Evolutionary conservation across 2,329 filamentous ascomycete genomes (phyloP), one percentile per base, ranked within the genome.

Genomic region (Fusarium sp.): DNA sequence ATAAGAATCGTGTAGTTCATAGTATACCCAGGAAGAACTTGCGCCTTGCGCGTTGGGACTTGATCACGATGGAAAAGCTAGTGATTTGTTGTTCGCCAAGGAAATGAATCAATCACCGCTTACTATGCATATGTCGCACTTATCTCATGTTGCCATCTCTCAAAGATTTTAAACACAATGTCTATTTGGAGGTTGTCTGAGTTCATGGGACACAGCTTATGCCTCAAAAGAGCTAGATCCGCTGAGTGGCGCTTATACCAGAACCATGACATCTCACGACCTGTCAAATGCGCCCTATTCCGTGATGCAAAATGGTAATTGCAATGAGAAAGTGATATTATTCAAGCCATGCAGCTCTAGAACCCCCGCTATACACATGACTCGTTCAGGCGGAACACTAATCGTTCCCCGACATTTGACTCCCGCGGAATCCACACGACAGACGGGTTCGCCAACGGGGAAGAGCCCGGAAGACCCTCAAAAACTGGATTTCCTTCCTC

Each of bases 401-500:
- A 17, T 14, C 4, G n/a, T 27, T 54, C 25, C 20, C 17, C 29
- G n/a, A 29, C 22, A 17, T 47, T 33, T 35, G 14, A 12, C 29
- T 14, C 7, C 22, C 53, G 41, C 47, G n/a, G 39, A 56, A n/a
- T 7, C 41, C 42, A 46, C 53, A 14, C 53, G 53, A 39, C 29
- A 56, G 18, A 18, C 31, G 39, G 41, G 13, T 7, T 47, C 53
- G 53, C 39, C 39, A n/a, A 7, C 53, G 29, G 27, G 27, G 38
- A 45, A 45, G 38, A 55, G n/a, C 1, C 50, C 38, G 39, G n/a
- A 46, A 15, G 20, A 20, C 15, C n/a, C 27, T 41, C n/a, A 31
- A 62, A 57, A 57, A 47, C 36, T 57, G 52, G 33, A 38, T 35
- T 56, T 27, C 12, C 31, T 52, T 46, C 50, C 33, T 41, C 42